phyloP scores from a whole-genome alignment of 495 filamentous ascomycete genomes.

The Xylaria acuta region DNA sequence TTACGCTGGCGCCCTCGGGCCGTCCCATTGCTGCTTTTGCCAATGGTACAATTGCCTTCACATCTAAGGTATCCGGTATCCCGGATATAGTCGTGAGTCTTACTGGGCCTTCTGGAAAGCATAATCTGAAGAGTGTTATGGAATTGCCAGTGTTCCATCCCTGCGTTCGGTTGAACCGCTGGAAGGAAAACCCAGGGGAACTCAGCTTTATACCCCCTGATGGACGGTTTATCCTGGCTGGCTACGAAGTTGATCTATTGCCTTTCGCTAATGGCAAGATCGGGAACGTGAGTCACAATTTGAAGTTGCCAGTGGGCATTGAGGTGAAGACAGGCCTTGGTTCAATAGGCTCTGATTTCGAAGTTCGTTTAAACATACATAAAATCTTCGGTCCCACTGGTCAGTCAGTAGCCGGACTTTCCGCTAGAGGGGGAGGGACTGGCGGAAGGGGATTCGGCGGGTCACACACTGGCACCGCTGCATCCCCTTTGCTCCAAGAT shows the following conservation, averaged over 20 bases:
- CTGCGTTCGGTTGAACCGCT: constrained; percentile 83
- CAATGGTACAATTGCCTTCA: constrained; percentile 93
- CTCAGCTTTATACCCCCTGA: constrained; percentile 95
- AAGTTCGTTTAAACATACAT: constrained; percentile 77
- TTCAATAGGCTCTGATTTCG: constrained; percentile 77
- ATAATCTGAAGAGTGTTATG: constrained; percentile 73
- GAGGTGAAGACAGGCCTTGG: constrained; percentile 85
- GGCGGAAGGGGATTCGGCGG: constrained; percentile 55
- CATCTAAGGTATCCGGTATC: constrained; percentile 90
- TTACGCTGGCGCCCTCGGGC: constrained; percentile 89
- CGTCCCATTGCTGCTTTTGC: constrained; percentile 84
- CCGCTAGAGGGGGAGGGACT: constrained; percentile 63
- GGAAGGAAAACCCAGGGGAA: constrained; percentile 86
- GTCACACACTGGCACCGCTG: constrained; percentile 50
- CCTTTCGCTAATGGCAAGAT: constrained; percentile 58
- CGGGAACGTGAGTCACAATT: constrained; percentile 50
- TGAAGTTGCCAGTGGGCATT: constrained; percentile 81
- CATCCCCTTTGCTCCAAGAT: constrained; percentile 75
- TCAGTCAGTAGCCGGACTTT: constrained; percentile 37
- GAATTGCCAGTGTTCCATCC: constrained; percentile 96
- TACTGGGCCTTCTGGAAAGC: constrained; percentile 74
- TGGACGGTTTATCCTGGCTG: constrained; percentile 90
- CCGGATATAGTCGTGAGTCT: constrained; percentile 87
- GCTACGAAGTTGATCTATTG: constrained; percentile 92
- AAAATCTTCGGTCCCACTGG: constrained; percentile 63